Evolutionary conservation across 2,329 filamentous ascomycete genomes (phyloP).

Genomic region (Chalara sp.): DNA sequence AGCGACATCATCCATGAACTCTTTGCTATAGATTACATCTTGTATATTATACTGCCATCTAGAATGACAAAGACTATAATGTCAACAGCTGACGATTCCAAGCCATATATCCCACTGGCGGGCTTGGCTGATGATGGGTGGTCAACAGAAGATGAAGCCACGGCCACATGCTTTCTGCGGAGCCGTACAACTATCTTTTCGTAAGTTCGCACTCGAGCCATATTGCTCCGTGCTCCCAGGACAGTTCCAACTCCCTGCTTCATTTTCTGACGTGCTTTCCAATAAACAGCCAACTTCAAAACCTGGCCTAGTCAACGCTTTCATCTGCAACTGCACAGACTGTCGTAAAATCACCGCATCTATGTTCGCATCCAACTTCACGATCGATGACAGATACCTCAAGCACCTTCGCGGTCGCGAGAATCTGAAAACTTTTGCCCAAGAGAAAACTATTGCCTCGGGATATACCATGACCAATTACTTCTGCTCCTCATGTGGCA

Average conservation of each 20-base stretch:
- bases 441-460: conserved; percentile 39
- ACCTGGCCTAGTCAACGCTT: conserved; percentile 39
- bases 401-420: conserved; percentile 44
- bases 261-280: too few species aligned
- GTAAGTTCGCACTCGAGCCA: conserved; percentile 28
- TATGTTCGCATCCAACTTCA: conserved; percentile 56
- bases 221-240: neutral
- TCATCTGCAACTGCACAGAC: conserved; percentile 55
- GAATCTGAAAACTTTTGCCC: conserved; percentile 39
- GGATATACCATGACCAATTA: conserved; percentile 50
- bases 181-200: conserved; percentile 44
- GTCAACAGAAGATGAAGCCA: conserved; percentile 40
- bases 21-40: too few species aligned
- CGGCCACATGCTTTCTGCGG: conserved; percentile 55
- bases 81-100: conserved; percentile 17
- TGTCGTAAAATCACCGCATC: conserved; percentile 57
- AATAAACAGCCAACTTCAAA: conserved; percentile 35
- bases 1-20: too few species aligned
- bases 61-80: neutral
- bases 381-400: conserved; percentile 37
- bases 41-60: too few species aligned
- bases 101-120: conserved; percentile 32
- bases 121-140: conserved; percentile 35
- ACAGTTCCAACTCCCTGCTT: too few species aligned
- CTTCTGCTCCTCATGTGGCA: conserved; percentile 54